Evolutionary conservation across 2,329 filamentous ascomycete species (phyloP).

Genomic region (Metarhizium brunneum): DNA sequence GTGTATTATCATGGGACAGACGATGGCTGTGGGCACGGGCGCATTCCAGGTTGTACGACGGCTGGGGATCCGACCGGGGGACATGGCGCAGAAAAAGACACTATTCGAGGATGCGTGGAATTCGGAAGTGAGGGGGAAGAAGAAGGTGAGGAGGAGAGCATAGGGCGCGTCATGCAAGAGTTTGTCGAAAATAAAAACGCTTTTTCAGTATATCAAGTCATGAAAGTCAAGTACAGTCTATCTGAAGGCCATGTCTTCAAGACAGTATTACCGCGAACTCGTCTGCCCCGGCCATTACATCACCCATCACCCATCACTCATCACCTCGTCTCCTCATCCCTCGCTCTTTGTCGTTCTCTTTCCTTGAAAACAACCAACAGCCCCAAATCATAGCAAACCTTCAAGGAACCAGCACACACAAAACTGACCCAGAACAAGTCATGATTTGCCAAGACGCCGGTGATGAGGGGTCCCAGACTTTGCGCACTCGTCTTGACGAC

Average conservation of each 20-base stretch:
- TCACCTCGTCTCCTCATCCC: not conserved
- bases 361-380: slow-evolving; percentile 31
- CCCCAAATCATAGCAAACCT: slow-evolving; percentile 51
- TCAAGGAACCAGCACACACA: slow-evolving; percentile 51
- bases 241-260: too few relatives aligned
- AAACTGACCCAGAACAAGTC: slow-evolving; percentile 54
- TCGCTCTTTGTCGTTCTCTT: slow-evolving; percentile 4
- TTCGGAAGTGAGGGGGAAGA: slow-evolving; percentile 12
- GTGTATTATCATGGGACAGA: slow-evolving; percentile 98
- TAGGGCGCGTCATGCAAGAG: not conserved
- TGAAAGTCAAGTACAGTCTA: too few relatives aligned
- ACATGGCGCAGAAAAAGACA: slow-evolving; percentile 51
- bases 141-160: slow-evolving; percentile 5
- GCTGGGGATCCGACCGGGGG: slow-evolving; percentile 54
- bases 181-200: too few relatives aligned
- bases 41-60: slow-evolving; percentile 81
- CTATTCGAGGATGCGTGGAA: slow-evolving; percentile 63
- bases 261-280: not conserved
- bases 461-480: slow-evolving; percentile 52
- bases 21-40: slow-evolving; percentile 83
- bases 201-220: too few relatives aligned
- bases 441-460: slow-evolving; percentile 50
- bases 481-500: slow-evolving; percentile 57
- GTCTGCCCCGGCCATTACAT: not conserved
- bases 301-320: not conserved